Evolutionary conservation across 176 grass and related monocot species (phyloP).

Genomic region (Rhynchospora tenuis): DNA sequence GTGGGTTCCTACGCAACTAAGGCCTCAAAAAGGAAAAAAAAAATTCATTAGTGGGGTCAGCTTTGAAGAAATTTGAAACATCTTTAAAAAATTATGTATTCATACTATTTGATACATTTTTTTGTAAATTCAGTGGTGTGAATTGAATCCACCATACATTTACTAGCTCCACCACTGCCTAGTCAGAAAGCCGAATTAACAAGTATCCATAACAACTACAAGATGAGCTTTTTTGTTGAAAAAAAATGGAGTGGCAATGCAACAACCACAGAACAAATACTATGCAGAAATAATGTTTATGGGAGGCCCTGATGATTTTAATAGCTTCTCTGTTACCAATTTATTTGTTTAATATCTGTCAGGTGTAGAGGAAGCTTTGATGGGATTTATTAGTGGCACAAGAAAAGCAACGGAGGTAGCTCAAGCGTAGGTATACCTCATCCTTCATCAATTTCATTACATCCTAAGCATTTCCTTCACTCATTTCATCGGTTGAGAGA

Average conservation of each 20-base stretch:
- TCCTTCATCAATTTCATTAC: background rate
- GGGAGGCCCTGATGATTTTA: background rate
- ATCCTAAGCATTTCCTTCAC: background rate
- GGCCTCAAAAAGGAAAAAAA: too few relatives aligned
- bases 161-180: too few relatives aligned
- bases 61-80: too few relatives aligned
- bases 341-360: constrained; percentile 13
- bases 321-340: background rate
- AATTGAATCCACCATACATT: too few relatives aligned
- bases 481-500: background rate
- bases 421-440: constrained; percentile 65
- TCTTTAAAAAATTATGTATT: too few relatives aligned
- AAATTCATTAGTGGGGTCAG: too few relatives aligned
- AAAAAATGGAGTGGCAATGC: too few relatives aligned
- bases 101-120: too few relatives aligned
- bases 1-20: too few relatives aligned
- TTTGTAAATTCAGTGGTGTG: too few relatives aligned
- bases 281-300: background rate
- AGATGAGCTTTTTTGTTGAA: too few relatives aligned
- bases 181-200: background rate
- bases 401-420: constrained; percentile 82
- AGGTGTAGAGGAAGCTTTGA: constrained; percentile 56
- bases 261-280: too few relatives aligned
- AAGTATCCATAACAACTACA: background rate
- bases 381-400: constrained; percentile 65